phyloP scores from a whole-genome alignment of 208 protist genomes.

The Trypanosomatidae sp. region DNA sequence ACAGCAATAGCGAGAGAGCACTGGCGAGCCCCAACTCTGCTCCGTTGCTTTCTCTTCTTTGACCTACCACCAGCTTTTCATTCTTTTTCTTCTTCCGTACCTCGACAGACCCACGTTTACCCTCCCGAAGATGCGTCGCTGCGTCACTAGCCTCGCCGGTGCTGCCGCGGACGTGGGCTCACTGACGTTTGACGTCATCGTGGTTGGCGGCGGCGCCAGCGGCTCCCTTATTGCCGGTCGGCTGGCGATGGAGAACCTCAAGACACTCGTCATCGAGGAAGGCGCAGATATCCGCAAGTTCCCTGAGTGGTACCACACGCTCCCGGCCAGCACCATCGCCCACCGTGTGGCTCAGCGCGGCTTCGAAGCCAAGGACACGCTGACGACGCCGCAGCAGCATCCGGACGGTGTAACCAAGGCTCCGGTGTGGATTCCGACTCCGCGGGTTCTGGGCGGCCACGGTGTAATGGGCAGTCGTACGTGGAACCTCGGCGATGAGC shows the following conservation, averaged over 20 bases:
- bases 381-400: slow-evolving; percentile 51
- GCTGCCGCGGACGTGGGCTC: slow-evolving; percentile 21
- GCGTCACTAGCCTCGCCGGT: slow-evolving; percentile 9
- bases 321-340: slow-evolving; percentile 51
- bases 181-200: slow-evolving; percentile 57
- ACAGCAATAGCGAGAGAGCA: not conserved
- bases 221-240: slow-evolving; percentile 75
- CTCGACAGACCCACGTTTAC: not conserved
- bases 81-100: not conserved
- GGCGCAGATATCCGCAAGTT: slow-evolving; percentile 60
- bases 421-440: slow-evolving; percentile 69
- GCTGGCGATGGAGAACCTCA: slow-evolving; percentile 71
- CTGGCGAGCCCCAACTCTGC: too few relatives aligned
- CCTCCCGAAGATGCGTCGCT: slow-evolving; percentile 26
- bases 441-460: slow-evolving; percentile 72
- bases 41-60: not conserved
- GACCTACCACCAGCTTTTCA: not conserved
- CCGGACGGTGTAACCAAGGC: slow-evolving; percentile 20
- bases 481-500: slow-evolving; percentile 70
- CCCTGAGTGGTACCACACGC: slow-evolving; percentile 58
- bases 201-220: slow-evolving; percentile 67
- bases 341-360: slow-evolving; percentile 62
- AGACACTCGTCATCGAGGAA: slow-evolving; percentile 66
- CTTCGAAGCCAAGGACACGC: slow-evolving; percentile 56
- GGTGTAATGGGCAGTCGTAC: slow-evolving; percentile 79